Evolutionary conservation across 2,329 filamentous ascomycete genomes (phyloP).

Genomic region (Aspergillus bombycis): DNA sequence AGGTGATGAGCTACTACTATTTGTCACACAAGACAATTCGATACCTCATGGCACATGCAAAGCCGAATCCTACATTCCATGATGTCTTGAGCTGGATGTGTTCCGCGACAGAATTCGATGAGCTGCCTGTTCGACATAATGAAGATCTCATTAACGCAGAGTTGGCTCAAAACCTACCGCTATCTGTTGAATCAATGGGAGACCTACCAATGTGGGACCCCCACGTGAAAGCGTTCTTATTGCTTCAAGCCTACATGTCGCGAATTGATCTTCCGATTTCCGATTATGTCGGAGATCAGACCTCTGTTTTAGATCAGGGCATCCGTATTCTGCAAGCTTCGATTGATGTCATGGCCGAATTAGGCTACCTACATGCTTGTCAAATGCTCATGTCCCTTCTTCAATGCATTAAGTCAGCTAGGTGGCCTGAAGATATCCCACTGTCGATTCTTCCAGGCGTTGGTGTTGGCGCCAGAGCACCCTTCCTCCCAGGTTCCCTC

Average conservation of each 20-base stretch:
- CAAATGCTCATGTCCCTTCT: slow-evolving; percentile 81
- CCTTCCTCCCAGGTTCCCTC: slow-evolving; percentile 34
- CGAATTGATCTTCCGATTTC: slow-evolving; percentile 90
- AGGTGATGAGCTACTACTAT: slow-evolving; percentile 99
- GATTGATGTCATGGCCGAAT: slow-evolving; percentile 89
- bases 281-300: slow-evolving; percentile 95
- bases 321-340: slow-evolving; percentile 96
- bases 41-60: slow-evolving; percentile 75
- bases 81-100: slow-evolving; percentile 93
- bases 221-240: slow-evolving; percentile 91
- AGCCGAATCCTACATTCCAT: slow-evolving; percentile 73
- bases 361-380: slow-evolving; percentile 78
- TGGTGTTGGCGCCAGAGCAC: slow-evolving; percentile 29
- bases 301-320: slow-evolving; percentile 84
- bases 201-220: slow-evolving; percentile 93
- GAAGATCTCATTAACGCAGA: slow-evolving; percentile 97
- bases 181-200: slow-evolving; percentile 64
- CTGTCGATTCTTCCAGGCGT: slow-evolving; percentile 80
- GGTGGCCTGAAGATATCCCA: slow-evolving; percentile 84
- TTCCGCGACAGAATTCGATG: slow-evolving; percentile 91
- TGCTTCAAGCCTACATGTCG: slow-evolving; percentile 93
- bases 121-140: slow-evolving; percentile 95
- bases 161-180: slow-evolving; percentile 78
- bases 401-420: slow-evolving; percentile 88
- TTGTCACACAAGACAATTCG: slow-evolving; percentile 93